These are phyloP conservation scores for Forsythia viridissima DNA, from an alignment of 257 asterid genomes.

Conservation along the genomic window DNA sequence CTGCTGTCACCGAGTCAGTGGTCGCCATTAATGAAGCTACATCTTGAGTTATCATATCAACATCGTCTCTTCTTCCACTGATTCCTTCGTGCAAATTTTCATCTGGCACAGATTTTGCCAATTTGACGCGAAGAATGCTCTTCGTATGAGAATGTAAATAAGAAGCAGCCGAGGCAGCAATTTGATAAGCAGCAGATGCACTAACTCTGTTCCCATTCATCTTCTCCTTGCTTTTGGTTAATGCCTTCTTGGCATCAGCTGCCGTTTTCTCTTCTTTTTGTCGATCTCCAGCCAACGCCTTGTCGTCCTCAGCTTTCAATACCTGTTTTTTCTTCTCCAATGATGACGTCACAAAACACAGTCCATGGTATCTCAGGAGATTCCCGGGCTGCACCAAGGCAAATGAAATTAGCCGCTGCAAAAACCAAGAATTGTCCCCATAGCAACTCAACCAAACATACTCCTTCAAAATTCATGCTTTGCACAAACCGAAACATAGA, in stretches of 20 bases:
- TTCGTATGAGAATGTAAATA: conserved; percentile 48
- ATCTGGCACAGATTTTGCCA: conserved; percentile 15
- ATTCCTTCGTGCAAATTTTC: conserved; percentile 14
- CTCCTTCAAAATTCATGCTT: neutral
- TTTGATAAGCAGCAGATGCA: conserved; percentile 46
- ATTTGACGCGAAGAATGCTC: conserved; percentile 37
- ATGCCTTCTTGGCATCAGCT: conserved; percentile 23
- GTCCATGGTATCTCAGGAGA: conserved; percentile 56
- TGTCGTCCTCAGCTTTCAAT: conserved; percentile 50
- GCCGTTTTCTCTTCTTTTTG: conserved; percentile 25
- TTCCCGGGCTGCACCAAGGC: conserved; percentile 60
- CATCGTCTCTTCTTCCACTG: conserved; percentile 2
- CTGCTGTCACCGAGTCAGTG: conserved; percentile 49
- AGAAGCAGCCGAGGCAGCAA: conserved; percentile 60
- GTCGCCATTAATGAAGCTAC: conserved; percentile 46
- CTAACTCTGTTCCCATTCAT: conserved; percentile 28
- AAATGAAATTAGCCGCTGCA: neutral
- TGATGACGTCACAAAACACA: conserved; percentile 75
- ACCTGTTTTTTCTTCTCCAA: conserved; percentile 77
- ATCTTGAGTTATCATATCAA: conserved; percentile 23
- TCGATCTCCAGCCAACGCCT: conserved; percentile 37
- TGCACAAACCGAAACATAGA: neutral
- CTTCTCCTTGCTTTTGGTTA: conserved; percentile 26
- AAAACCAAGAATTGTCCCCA: neutral
- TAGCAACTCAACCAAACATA: neutral